These are phyloP conservation scores for Paraphoma sp. DNA, from an alignment of 2,329 filamentous ascomycete genomes.

Conservation along the genomic window DNA sequence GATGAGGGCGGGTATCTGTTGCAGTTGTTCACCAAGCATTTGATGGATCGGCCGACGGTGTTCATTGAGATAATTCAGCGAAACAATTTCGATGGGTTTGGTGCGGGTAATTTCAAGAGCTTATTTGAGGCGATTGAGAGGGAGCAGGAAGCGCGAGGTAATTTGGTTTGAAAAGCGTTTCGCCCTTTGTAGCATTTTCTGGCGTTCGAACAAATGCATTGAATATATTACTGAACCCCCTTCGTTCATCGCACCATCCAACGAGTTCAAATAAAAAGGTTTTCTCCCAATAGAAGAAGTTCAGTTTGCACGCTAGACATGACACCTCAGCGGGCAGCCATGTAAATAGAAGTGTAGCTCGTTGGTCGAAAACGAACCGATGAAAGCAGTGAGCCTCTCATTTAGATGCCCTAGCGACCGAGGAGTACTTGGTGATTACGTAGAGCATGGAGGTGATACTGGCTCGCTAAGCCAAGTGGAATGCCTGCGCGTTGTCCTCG, in stretches of 20 bases:
- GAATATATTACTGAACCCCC: not conserved
- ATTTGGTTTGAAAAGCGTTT: slow-evolving; percentile 57
- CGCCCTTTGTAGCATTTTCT: slow-evolving; percentile 7
- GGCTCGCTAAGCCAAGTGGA: slow-evolving; percentile 30
- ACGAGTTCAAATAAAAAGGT: too few species aligned
- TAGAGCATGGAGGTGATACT: slow-evolving; percentile 29
- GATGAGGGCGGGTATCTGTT: slow-evolving; percentile 87
- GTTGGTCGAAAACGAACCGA: not conserved
- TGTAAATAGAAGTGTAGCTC: too few species aligned
- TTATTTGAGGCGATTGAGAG: slow-evolving; percentile 95
- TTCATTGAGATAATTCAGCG: slow-evolving; percentile 97
- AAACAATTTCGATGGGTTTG: slow-evolving; percentile 88
- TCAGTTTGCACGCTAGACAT: too few species aligned
- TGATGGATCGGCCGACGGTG: slow-evolving; percentile 93
- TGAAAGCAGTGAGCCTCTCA: not conserved
- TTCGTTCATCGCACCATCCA: not conserved
- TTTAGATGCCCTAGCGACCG: not conserved
- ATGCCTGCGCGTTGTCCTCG: slow-evolving; percentile 25
- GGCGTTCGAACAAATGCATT: slow-evolving; percentile 3
- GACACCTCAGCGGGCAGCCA: too few species aligned
- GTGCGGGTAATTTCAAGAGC: slow-evolving; percentile 94
- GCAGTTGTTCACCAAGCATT: slow-evolving; percentile 69
- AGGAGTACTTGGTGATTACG: slow-evolving; percentile 14
- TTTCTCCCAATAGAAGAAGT: too few species aligned
- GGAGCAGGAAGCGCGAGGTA: slow-evolving; percentile 86